phyloP scores from a whole-genome alignment of 2,329 filamentous ascomycete genomes.

The Clarireedia hainanense region DNA sequence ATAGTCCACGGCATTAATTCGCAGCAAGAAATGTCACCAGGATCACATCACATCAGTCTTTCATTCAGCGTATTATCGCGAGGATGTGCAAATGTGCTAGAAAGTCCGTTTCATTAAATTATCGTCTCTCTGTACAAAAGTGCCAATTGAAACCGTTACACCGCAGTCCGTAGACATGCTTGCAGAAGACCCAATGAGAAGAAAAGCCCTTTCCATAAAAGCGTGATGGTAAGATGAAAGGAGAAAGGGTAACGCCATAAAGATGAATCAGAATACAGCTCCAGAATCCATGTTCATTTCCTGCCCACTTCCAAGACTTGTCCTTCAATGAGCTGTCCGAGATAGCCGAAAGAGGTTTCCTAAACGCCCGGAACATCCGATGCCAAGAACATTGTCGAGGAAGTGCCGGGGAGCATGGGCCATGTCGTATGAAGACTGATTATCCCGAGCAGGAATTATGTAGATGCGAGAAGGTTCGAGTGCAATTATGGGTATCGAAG shows the following conservation, averaged over 20 bases:
- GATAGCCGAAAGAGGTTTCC: background rate
- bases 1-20: no score
- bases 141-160: slow-evolving; percentile 4
- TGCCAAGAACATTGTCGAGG: background rate
- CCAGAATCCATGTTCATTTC: background rate
- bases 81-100: background rate
- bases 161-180: slow-evolving; percentile 21
- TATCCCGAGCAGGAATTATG: background rate
- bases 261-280: background rate
- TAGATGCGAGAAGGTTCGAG: background rate
- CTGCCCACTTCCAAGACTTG: background rate
- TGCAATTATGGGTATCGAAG: background rate
- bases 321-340: no score
- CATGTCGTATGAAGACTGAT: background rate
- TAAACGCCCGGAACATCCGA: background rate
- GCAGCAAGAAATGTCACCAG: no score
- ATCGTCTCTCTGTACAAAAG: slow-evolving; percentile 6
- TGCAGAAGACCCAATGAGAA: slow-evolving; percentile 11
- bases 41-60: background rate
- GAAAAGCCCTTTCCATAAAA: slow-evolving; percentile 2
- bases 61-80: background rate
- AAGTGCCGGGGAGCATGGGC: background rate
- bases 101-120: slow-evolving; percentile 11
- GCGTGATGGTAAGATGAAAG: background rate
- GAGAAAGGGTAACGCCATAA: background rate